phyloP scores from a whole-genome alignment of 306 rosid genomes.

The Quillaja saponaria region DNA sequence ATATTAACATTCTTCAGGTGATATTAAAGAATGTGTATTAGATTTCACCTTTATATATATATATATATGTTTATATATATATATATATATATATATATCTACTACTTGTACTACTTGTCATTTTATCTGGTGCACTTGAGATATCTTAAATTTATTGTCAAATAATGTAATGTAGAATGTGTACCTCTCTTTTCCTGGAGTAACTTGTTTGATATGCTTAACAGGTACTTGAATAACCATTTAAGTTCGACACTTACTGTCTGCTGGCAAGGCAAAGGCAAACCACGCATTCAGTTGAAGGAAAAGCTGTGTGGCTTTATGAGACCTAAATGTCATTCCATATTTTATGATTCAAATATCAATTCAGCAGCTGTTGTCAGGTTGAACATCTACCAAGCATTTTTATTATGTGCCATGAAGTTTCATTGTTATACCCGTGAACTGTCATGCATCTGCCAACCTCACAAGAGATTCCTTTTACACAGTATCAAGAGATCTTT shows the following conservation, averaged over 20 bases:
- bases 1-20: too few relatives aligned
- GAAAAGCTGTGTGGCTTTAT: slow-evolving; percentile 59
- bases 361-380: slow-evolving; percentile 82
- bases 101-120: too few relatives aligned
- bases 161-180: too few relatives aligned
- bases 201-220: slow-evolving; percentile 35
- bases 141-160: too few relatives aligned
- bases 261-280: slow-evolving; percentile 73
- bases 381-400: slow-evolving; percentile 68
- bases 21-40: too few relatives aligned
- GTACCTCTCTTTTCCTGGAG: slow-evolving; percentile 5
- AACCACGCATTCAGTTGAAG: slow-evolving; percentile 56
- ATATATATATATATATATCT: too few relatives aligned
- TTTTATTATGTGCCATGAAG: slow-evolving; percentile 84
- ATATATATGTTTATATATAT: too few relatives aligned
- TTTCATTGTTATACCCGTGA: slow-evolving; percentile 69
- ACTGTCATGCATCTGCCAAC: slow-evolving; percentile 63
- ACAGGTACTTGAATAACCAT: slow-evolving; percentile 78
- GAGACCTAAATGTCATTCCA: slow-evolving; percentile 84
- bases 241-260: slow-evolving; percentile 66
- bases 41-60: too few relatives aligned
- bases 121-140: too few relatives aligned
- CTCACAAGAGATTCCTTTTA: slow-evolving; percentile 34
- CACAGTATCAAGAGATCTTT: slow-evolving; percentile 51
- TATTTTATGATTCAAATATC: slow-evolving; percentile 81